These are phyloP conservation scores for Coemansia sp. DNA, from an alignment of 371 early-diverging fungal species.

Conservation along the genomic window DNA sequence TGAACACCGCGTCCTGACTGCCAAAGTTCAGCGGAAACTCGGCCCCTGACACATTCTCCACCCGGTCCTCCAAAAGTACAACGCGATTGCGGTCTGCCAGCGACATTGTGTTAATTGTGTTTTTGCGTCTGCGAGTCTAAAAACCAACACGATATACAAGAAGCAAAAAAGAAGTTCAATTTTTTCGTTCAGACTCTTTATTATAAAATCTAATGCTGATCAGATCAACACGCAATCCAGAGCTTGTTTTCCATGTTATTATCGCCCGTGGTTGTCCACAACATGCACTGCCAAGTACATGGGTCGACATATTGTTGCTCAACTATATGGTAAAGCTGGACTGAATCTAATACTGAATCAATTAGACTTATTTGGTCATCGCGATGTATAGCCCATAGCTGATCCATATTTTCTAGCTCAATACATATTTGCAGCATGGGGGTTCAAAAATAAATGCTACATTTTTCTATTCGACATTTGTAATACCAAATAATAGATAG, in stretches of 20 bases:
- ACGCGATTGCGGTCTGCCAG: constrained; percentile 48
- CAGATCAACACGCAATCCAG: neutral
- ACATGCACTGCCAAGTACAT: too few species aligned
- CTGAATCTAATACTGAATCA: too few species aligned
- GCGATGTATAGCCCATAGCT: neutral
- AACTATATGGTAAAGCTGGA: too few species aligned
- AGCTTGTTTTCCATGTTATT: neutral
- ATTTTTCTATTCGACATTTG: neutral
- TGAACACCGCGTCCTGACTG: constrained; percentile 14
- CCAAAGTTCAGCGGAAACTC: constrained; percentile 42
- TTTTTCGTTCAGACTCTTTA: neutral
- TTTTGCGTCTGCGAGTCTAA: neutral
- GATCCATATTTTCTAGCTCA: neutral
- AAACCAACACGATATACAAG: neutral
- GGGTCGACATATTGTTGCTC: neutral
- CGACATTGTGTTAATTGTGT: constrained; percentile 16
- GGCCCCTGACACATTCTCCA: constrained; percentile 43
- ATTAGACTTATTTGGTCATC: neutral
- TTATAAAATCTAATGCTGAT: neutral
- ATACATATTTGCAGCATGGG: neutral
- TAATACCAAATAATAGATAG: neutral
- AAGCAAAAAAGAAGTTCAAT: neutral
- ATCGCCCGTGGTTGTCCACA: neutral
- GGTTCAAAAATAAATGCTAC: neutral
- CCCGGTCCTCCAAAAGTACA: constrained; percentile 42